phyloP scores from a whole-genome alignment of 345 rosid species.

The Arabidopsis arenosa region DNA sequence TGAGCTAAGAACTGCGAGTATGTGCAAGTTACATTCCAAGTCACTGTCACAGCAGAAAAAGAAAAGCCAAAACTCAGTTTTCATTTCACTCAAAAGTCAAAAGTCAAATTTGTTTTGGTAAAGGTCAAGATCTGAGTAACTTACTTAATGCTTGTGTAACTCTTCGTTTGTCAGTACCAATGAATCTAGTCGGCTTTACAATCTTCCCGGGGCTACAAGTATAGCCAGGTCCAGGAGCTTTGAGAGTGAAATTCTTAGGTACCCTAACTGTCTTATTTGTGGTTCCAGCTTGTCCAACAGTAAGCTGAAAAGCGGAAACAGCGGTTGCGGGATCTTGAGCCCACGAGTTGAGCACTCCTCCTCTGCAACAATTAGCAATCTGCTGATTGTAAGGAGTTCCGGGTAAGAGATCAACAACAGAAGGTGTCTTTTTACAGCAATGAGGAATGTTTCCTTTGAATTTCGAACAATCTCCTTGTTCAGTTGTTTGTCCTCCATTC shows the following conservation, averaged over 20 bases:
- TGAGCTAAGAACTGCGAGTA: slow-evolving; percentile 78
- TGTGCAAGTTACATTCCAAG: slow-evolving; percentile 93
- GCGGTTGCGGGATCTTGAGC: slow-evolving; percentile 71
- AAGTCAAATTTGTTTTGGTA: background rate
- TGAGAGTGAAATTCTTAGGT: slow-evolving; percentile 72
- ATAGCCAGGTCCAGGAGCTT: slow-evolving; percentile 79
- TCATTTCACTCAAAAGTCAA: background rate
- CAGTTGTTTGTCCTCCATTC: slow-evolving; percentile 80
- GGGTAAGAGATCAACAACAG: slow-evolving; percentile 73
- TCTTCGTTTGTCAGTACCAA: slow-evolving; percentile 65
- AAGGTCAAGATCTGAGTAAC: slow-evolving; percentile 33
- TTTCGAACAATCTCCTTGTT: slow-evolving; percentile 88
- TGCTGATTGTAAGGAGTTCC: slow-evolving; percentile 86
- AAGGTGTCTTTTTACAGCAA: slow-evolving; percentile 65
- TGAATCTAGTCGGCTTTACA: slow-evolving; percentile 67
- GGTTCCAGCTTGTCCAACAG: slow-evolving; percentile 78
- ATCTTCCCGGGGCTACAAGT: slow-evolving; percentile 80
- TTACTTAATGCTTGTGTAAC: slow-evolving; percentile 80
- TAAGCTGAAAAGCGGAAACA: slow-evolving; percentile 72
- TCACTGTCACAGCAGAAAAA: slow-evolving; percentile 56
- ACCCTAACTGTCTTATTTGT: slow-evolving; percentile 77
- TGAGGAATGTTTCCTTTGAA: slow-evolving; percentile 78
- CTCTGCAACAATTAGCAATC: slow-evolving; percentile 72
- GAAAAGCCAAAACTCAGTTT: slow-evolving; percentile 12
- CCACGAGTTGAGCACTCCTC: slow-evolving; percentile 74